Percentiles rank a stretch among this genome's conserved stretches.
Evolutionary conservation across 2,329 filamentous ascomycete species (phyloP).

Genomic region (Microcyclosporella mali): DNA sequence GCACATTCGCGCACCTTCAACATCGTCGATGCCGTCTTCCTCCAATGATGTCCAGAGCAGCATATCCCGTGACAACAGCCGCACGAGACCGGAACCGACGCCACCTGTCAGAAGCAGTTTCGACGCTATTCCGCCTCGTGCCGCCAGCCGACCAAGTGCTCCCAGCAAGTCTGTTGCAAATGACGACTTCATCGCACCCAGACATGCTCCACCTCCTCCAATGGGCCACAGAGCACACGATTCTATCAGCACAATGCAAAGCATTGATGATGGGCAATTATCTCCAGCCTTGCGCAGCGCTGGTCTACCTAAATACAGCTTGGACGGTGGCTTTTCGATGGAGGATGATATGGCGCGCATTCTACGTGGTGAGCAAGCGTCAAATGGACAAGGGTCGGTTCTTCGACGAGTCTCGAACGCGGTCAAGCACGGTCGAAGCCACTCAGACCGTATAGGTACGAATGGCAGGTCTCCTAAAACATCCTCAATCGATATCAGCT

Average conservation of each 20-base stretch:
- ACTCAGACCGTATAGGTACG: constrained; percentile 54
- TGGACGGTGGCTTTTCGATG: constrained; percentile 82
- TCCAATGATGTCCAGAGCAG: constrained; percentile 32
- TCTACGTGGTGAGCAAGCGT: constrained; percentile 58
- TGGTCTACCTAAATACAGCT: constrained; percentile 51
- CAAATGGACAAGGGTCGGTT: constrained; percentile 54
- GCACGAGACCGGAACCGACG: constrained; percentile 17
- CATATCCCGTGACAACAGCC: constrained; percentile 23
- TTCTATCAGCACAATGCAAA: constrained; percentile 42
- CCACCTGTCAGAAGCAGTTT: constrained; percentile 30
- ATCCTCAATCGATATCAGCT: constrained; percentile 35
- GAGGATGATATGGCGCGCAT: constrained; percentile 94
- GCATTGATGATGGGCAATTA: constrained; percentile 27
- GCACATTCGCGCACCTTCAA: constrained; percentile 38
- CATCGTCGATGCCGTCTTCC: constrained; percentile 31
- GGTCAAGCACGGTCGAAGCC: constrained; percentile 85
- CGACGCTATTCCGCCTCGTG: constrained; percentile 44
- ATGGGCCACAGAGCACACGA: constrained; percentile 37
- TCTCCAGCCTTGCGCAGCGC: constrained; percentile 28
- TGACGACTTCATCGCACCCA: constrained; percentile 42
- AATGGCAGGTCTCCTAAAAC: constrained; percentile 32
- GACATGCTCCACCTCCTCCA: constrained; percentile 36
- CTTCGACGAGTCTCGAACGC: constrained; percentile 86
- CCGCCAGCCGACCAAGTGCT: constrained; percentile 41
- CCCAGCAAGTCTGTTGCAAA: constrained; percentile 36